Percentiles rank a stretch among this genome's conserved stretches.
These are phyloP conservation scores for Colletotrichum sp. DNA, from an alignment of 2,329 filamentous ascomycete genomes.

Conservation along the genomic window DNA sequence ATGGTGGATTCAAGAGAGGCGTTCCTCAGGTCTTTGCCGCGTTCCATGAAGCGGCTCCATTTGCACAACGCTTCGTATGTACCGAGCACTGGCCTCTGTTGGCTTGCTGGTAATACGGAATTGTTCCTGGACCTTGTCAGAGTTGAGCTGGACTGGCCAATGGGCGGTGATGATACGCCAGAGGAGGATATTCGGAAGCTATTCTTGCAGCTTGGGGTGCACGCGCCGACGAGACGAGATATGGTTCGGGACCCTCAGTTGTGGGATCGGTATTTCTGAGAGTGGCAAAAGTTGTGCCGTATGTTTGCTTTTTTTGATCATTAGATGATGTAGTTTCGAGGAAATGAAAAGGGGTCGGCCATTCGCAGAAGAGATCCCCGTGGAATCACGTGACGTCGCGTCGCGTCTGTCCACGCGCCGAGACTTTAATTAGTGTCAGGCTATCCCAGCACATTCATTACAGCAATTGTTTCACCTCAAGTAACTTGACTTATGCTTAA, in stretches of 20 bases:
- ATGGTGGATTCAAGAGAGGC: neutral
- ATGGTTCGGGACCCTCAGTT: neutral
- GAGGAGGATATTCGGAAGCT: neutral
- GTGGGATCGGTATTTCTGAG: neutral
- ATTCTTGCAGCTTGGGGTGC: neutral
- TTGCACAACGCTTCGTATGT: neutral
- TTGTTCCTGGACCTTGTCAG: neutral
- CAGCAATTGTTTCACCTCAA: too few species aligned
- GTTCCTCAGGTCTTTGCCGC: neutral
- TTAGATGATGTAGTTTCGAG: neutral
- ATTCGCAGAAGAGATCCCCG: too few species aligned
- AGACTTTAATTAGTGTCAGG: neutral
- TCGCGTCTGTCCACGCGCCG: neutral
- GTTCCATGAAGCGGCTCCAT: neutral
- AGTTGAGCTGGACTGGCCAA: neutral
- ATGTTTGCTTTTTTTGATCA: neutral
- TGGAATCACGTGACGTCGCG: neutral
- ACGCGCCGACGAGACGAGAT: neutral
- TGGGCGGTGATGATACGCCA: neutral
- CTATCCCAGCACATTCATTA: too few species aligned
- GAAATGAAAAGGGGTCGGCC: neutral
- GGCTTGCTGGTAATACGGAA: fast-evolving
- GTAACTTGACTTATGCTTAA: too few species aligned
- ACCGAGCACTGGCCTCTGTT: fast-evolving
- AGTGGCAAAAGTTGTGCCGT: neutral